phyloP scores from a whole-genome alignment of 176 grass and related monocot genomes.

The Pontederia paniculata region DNA sequence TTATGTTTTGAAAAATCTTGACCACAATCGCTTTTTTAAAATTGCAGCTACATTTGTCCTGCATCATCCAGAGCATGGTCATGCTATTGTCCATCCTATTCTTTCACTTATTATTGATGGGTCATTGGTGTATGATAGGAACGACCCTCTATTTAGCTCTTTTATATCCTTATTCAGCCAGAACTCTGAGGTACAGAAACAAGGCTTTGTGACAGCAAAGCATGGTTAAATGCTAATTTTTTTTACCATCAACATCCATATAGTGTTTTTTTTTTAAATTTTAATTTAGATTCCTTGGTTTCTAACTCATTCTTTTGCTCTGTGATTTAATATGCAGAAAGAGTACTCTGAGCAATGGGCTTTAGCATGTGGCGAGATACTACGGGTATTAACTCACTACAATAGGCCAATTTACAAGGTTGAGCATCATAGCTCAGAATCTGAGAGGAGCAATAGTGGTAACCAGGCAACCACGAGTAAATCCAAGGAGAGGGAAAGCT shows the following conservation, averaged over 20 bases:
- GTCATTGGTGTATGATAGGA: conserved; percentile 67
- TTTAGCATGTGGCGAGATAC: conserved; percentile 95
- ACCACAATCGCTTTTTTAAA: conserved; percentile 17
- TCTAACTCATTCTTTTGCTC: conserved; percentile 9
- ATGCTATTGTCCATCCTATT: conserved; percentile 91
- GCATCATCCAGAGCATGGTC: conserved; percentile 95
- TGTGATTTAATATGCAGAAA: conserved; percentile 42
- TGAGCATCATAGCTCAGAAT: conserved; percentile 47
- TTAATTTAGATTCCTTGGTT: background rate
- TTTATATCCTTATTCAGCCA: conserved; percentile 97
- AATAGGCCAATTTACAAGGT: conserved; percentile 90
- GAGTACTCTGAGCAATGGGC: conserved; percentile 98
- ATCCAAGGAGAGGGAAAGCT: conserved; percentile 39
- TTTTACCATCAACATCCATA: background rate
- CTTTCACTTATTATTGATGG: conserved; percentile 97
- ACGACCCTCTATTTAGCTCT: conserved; percentile 69
- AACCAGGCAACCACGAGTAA: conserved; percentile 45
- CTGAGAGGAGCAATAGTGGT: conserved; percentile 44
- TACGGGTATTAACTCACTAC: conserved; percentile 94
- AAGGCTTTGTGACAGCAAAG: too few species aligned
- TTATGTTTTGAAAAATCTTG: conserved; percentile 2
- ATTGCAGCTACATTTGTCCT: conserved; percentile 86
- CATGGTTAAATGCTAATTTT: background rate
- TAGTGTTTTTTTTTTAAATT: conserved; percentile 5
- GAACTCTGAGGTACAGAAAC: conserved; percentile 57